These are phyloP conservation scores for Sequoiadendron giganteum DNA, from an alignment of 75 land plant species.

Conservation along the genomic window DNA sequence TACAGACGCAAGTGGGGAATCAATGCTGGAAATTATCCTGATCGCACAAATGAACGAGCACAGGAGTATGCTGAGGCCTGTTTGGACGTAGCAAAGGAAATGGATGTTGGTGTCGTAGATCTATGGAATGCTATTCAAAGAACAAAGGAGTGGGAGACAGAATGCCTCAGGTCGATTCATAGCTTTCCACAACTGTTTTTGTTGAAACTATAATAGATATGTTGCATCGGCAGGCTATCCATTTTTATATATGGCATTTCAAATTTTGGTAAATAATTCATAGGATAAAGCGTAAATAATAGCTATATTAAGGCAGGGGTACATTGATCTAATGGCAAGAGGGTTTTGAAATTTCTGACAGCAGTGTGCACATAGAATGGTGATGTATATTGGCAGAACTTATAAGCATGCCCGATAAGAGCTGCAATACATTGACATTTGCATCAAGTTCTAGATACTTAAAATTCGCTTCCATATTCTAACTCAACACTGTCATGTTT, in stretches of 20 bases:
- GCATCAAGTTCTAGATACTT: neutral
- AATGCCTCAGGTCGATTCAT: constrained; percentile 36
- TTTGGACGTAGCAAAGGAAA: constrained; percentile 32
- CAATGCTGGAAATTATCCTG: constrained; percentile 25
- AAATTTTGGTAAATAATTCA: neutral
- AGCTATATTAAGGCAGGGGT: neutral
- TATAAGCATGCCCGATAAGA: neutral
- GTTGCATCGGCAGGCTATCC: neutral
- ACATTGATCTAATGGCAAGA: neutral
- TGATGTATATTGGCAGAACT: neutral
- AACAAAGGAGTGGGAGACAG: constrained; percentile 38
- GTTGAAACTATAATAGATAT: neutral
- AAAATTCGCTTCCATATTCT: too few relatives aligned
- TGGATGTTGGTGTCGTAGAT: constrained; percentile 37
- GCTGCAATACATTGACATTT: neutral
- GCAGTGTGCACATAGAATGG: neutral
- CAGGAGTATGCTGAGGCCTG: constrained; percentile 43
- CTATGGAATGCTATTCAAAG: constrained; percentile 40
- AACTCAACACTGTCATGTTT: too few relatives aligned
- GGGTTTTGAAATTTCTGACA: neutral
- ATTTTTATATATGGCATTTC: neutral
- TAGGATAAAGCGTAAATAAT: neutral
- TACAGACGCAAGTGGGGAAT: constrained; percentile 29
- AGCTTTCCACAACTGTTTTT: neutral
- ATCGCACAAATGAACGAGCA: constrained; percentile 46